A percentile compares a stretch with the other conserved stretches of the same genome.
Conservation (phyloP, 2,329 filamentous ascomycete genomes). For the Exophiala dermatitidis region DNA sequence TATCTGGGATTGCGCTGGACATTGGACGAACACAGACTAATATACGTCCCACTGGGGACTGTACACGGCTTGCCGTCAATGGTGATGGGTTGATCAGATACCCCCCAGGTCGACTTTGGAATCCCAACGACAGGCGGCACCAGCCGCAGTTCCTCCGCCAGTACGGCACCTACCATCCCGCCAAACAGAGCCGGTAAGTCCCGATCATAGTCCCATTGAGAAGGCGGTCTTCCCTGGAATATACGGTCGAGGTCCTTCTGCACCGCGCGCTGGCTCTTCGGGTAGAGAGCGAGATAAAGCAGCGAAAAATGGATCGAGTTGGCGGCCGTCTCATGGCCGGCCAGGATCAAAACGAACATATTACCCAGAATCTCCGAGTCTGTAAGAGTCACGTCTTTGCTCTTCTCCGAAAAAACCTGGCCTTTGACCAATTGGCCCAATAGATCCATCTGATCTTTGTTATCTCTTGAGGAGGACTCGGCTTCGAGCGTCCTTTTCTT, state of each 20-base stretch:
- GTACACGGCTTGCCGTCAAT: conserved; percentile 53
- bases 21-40: conserved; percentile 52
- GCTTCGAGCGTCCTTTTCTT: conserved; percentile 47
- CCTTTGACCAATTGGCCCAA: conserved; percentile 49
- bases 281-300: conserved; percentile 60
- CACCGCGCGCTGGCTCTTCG: conserved; percentile 55
- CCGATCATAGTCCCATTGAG: conserved; percentile 63
- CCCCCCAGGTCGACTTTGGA: conserved; percentile 54
- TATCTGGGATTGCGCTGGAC: conserved; percentile 63
- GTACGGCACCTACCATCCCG: conserved; percentile 63
- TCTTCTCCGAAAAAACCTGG: conserved; percentile 29
- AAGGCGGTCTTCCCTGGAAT: conserved; percentile 40
- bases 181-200: conserved; percentile 59
- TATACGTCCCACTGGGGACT: conserved; percentile 50
- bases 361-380: conserved; percentile 26
- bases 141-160: conserved; percentile 70
- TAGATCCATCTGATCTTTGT: conserved; percentile 47
- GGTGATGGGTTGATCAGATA: conserved; percentile 47
- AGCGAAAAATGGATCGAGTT: conserved; percentile 67
- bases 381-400: conserved; percentile 20
- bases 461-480: conserved; percentile 27
- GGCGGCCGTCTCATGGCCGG: conserved; percentile 75
- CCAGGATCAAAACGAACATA: conserved; percentile 52
- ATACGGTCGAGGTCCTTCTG: conserved; percentile 64
- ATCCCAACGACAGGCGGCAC: conserved; percentile 65